Base-by-base conservation (phyloP, 2,329 filamentous ascomycete species). In the Stagonosporopsis cucurbitacearum region DNA sequence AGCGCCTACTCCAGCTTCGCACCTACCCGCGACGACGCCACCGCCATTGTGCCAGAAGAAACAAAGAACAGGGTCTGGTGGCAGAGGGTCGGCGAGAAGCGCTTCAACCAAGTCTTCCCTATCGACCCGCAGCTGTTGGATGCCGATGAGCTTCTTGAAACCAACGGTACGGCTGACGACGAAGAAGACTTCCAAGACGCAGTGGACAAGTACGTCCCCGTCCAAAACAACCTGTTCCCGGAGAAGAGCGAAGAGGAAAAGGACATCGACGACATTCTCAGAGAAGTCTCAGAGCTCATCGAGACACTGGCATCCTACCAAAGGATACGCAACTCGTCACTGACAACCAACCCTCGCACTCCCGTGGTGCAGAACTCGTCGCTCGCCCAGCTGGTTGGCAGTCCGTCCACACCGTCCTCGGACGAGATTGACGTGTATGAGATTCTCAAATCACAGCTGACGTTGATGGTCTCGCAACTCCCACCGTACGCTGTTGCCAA, bases 401-500 rank as follows among this genome's bases (percentile, higher is more conserved):
- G 83, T 6, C 83, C 85, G 1, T 84, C 86, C 4, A 86, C 87
- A 46, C 90, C 90, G 8, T 86, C 87, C 0, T 75, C 80, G 17
- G 80, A 82, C 26, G 86, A 88, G 63, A 72, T 80, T 33, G 78
- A 79, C 35, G 78, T 84, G 0, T 96, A 96, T 71, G 83, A 91
- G 60, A 83, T 88, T 23, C 81, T 96, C 48, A 92, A 89, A 70
- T 84, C 87, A 4, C 91, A 93, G 69, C 79, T 96, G 19, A 80
- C 86, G 0, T 79, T 92, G 26, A 86, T 96, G 59, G 84, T 96
- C 57, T 83, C 88, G 62, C 86, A 84, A 35, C 78, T 96, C 11
- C 92, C 92, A 1, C 92, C 92, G 1, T 95, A 92, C 70, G 90
- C 90, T 1, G 89, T 96, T 22, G 88, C 92, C 6, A 94, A 95